Conservation (phyloP, 768 basidiomycete genomes). For the Hydnomerulius pinastri region DNA sequence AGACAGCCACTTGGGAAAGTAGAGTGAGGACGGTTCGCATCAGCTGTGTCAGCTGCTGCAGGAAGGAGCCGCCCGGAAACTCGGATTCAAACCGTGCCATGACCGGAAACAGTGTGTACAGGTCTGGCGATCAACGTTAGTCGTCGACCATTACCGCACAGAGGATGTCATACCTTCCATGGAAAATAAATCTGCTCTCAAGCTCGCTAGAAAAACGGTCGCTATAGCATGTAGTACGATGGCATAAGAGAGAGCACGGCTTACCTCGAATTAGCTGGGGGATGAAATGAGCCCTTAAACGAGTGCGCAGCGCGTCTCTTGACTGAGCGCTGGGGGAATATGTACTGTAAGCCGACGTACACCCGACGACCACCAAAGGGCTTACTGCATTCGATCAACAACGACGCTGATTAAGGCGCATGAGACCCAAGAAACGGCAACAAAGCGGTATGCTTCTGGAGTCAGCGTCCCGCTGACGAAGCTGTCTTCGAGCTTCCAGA, state of each 20-base stretch:
- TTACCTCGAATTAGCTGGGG: conserved; percentile 42
- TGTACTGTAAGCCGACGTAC: not conserved
- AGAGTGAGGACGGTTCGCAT: conserved; percentile 27
- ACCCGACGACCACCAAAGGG: conserved; percentile 1
- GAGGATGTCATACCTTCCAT: conserved; percentile 15
- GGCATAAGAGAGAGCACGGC: not conserved
- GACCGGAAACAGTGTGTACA: conserved; percentile 16
- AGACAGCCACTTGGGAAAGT: conserved; percentile 23
- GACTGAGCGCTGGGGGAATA: conserved; percentile 17
- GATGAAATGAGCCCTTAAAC: conserved; percentile 40
- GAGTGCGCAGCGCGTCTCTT: conserved; percentile 24
- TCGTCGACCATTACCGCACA: not conserved
- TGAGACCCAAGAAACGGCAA: conserved; percentile 31
- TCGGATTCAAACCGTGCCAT: conserved; percentile 30
- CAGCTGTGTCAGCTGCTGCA: conserved; percentile 26
- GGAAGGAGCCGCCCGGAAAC: conserved; percentile 37
- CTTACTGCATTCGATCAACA: conserved; percentile 24
- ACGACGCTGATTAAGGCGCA: conserved; percentile 24
- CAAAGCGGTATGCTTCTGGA: conserved; percentile 10
- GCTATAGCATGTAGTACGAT: conserved; percentile 16
- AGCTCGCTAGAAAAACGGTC: conserved; percentile 18
- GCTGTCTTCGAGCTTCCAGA: conserved; percentile 14
- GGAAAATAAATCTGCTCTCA: conserved; percentile 22
- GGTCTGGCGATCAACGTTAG: conserved; percentile 12
- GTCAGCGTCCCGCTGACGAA: not conserved